Conservation (phyloP, 2,329 filamentous ascomycete species). For the Botrytis squamosa region DNA sequence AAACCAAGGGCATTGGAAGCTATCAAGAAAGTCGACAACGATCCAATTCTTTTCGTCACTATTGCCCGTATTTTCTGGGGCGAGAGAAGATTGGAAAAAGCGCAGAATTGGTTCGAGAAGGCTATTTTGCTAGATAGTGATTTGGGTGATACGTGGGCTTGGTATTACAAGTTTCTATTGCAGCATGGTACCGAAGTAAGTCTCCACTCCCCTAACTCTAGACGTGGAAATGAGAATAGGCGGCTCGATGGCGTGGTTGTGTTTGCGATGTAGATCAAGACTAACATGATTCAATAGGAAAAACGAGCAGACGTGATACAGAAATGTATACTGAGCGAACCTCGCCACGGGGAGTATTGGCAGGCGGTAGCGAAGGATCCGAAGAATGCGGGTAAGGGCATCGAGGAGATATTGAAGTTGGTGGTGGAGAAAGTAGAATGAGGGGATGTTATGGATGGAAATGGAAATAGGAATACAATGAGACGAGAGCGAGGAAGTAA, state of each 20-base stretch:
- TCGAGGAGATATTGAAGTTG: conserved; percentile 79
- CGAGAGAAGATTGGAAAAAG: conserved; percentile 88
- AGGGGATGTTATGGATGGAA: not conserved
- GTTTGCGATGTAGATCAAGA: not conserved
- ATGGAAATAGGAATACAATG: not conserved
- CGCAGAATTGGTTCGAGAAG: conserved; percentile 96
- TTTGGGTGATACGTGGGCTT: conserved; percentile 91
- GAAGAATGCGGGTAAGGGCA: conserved; percentile 68
- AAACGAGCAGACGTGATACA: conserved; percentile 81
- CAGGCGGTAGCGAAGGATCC: conserved; percentile 83
- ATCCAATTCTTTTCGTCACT: conserved; percentile 83
- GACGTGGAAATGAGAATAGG: not conserved
- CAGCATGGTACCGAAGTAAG: conserved; percentile 82
- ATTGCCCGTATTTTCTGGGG: conserved; percentile 96
- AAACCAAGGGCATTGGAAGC: conserved; percentile 90
- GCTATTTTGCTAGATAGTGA: conserved; percentile 86
- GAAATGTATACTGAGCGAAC: conserved; percentile 81
- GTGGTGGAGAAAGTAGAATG: conserved; percentile 56
- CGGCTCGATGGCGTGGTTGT: not conserved
- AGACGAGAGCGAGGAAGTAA: not conserved
- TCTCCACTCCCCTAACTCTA: conserved; percentile 22
- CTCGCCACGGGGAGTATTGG: conserved; percentile 91
- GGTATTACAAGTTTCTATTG: conserved; percentile 91
- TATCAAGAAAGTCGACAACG: conserved; percentile 95
- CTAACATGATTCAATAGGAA: conserved; percentile 50